Evolutionary conservation across 2,329 filamentous ascomycete species (phyloP).

Genomic region (Fusarium nisikadoi): DNA sequence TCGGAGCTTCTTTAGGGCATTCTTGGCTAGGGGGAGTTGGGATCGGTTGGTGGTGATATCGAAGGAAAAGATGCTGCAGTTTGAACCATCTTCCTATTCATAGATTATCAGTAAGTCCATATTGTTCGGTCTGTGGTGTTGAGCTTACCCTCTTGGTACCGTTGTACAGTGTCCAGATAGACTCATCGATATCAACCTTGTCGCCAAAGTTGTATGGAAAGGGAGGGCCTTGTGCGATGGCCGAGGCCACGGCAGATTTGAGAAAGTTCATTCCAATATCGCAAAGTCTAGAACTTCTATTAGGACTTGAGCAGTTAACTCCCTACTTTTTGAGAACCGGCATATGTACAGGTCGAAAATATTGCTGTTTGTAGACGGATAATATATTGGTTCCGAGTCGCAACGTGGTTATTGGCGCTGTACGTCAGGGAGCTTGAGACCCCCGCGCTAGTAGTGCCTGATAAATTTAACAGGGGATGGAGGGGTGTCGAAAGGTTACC

Average conservation of each 20-base stretch:
- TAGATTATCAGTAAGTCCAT: neutral
- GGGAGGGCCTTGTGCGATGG: constrained; percentile 92
- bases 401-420: constrained; percentile 43
- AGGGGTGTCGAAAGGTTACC: neutral
- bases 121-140: neutral
- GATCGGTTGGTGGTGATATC: constrained; percentile 85
- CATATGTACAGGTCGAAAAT: constrained; percentile 4
- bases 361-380: constrained; percentile 10
- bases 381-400: constrained; percentile 32
- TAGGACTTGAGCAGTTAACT: neutral
- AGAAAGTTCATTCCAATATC: constrained; percentile 84
- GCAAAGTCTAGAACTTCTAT: neutral
- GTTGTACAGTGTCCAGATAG: constrained; percentile 96
- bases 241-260: constrained; percentile 96
- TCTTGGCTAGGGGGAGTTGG: constrained; percentile 86
- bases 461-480: constrained; percentile 9
- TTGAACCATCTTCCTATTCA: constrained; percentile 85
- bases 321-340: neutral
- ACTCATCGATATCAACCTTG: constrained; percentile 89
- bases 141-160: constrained; percentile 83
- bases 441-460: constrained; percentile 44
- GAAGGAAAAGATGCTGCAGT: constrained; percentile 97
- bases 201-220: constrained; percentile 96
- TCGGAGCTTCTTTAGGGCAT: constrained; percentile 91
- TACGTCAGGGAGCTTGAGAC: constrained; percentile 34